phyloP scores from a whole-genome alignment of 2,329 filamentous ascomycete species.

The Davidsoniella australis region DNA sequence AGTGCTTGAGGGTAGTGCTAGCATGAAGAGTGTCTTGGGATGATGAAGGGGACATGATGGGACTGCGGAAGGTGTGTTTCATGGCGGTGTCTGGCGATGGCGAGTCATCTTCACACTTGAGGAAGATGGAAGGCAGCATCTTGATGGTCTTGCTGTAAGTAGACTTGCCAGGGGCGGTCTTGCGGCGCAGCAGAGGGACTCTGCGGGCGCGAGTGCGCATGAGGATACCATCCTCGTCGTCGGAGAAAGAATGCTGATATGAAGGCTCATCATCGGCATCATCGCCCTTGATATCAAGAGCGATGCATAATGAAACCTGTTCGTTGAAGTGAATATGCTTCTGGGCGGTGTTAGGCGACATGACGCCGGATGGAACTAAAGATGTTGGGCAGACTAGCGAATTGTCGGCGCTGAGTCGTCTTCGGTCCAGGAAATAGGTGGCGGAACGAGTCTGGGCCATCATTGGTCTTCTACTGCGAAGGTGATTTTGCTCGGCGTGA shows the following conservation, averaged over 20 bases:
- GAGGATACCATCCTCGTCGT: slow-evolving; percentile 74
- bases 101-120: slow-evolving; percentile 69
- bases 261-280: slow-evolving; percentile 35
- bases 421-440: slow-evolving; percentile 25
- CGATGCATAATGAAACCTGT: slow-evolving; percentile 89
- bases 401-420: slow-evolving; percentile 16
- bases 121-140: slow-evolving; percentile 69
- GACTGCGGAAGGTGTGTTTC: slow-evolving; percentile 40
- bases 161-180: slow-evolving; percentile 19
- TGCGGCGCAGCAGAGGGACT: slow-evolving; percentile 33
- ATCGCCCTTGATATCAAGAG: slow-evolving; percentile 69
- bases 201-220: slow-evolving; percentile 43
- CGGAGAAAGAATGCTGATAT: slow-evolving; percentile 16
- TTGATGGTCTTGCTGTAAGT: slow-evolving; percentile 72
- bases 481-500: slow-evolving; percentile 57
- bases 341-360: slow-evolving; percentile 46
- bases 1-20: slow-evolving; percentile 26
- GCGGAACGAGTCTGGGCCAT: slow-evolving; percentile 22
- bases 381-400: slow-evolving; percentile 26
- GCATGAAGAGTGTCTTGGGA: slow-evolving; percentile 63
- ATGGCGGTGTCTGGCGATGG: slow-evolving; percentile 47
- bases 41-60: slow-evolving; percentile 50
- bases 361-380: slow-evolving; percentile 50
- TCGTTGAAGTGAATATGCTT: slow-evolving; percentile 95
- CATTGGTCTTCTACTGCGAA: slow-evolving; percentile 31